These are phyloP conservation scores for Tremellales sp. DNA, from an alignment of 1,284 basidiomycete genomes.

Conservation along the genomic window DNA sequence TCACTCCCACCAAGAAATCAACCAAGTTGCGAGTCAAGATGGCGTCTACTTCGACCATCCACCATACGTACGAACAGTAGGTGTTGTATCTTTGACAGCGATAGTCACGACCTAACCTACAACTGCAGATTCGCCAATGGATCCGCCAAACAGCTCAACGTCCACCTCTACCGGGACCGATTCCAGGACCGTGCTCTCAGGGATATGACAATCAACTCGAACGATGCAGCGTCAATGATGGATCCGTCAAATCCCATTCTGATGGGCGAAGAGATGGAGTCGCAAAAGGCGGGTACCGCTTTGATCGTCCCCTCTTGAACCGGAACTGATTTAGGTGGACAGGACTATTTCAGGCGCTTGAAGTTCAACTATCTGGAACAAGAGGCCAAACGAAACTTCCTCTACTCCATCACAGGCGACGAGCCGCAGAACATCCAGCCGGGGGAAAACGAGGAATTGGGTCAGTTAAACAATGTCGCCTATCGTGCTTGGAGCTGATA, in stretches of 20 bases:
- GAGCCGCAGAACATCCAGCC: conserved; percentile 69
- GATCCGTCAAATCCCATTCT: conserved; percentile 43
- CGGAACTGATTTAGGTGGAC: background rate
- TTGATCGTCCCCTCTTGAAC: background rate
- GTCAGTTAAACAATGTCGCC: conserved; percentile 22
- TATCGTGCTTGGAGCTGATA: conserved; percentile 2
- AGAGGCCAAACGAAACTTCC: conserved; percentile 78
- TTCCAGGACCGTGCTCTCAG: conserved; percentile 33
- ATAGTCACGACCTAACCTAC: background rate
- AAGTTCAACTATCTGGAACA: conserved; percentile 83
- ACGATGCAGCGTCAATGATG: conserved; percentile 22
- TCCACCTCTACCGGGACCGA: conserved; percentile 26
- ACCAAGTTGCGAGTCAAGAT: conserved; percentile 5
- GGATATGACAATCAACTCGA: conserved; percentile 27
- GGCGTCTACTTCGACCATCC: conserved; percentile 11
- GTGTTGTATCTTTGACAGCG: background rate
- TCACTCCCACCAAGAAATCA: conserved; percentile 3
- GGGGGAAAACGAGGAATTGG: conserved; percentile 64
- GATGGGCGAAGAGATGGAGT: conserved; percentile 37
- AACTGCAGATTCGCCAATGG: conserved; percentile 8
- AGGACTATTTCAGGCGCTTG: conserved; percentile 74
- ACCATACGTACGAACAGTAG: conserved; percentile 25
- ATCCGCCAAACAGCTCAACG: conserved; percentile 19
- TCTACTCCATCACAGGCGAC: conserved; percentile 73
- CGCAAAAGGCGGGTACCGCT: conserved; percentile 33